These are phyloP conservation scores for Wickerhamiella australiensis DNA, from an alignment of 805 yeast species.

Conservation along the genomic window DNA sequence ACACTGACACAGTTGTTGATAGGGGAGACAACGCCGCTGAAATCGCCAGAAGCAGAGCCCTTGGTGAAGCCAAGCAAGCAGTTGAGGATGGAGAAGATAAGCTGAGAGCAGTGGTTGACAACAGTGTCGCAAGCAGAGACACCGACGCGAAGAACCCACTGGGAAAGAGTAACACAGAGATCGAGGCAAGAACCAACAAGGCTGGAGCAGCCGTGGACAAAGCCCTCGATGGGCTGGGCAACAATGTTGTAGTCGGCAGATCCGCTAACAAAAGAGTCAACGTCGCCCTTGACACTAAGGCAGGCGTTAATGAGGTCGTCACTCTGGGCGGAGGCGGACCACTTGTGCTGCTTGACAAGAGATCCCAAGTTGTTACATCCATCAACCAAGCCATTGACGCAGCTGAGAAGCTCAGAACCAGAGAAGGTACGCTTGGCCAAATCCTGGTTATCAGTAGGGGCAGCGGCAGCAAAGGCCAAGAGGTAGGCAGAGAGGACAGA, in stretches of 20 bases:
- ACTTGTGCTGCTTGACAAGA: conserved; percentile 1
- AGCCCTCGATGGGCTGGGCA: not conserved
- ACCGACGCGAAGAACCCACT: conserved; percentile 8
- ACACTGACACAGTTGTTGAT: not conserved
- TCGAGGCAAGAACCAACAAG: not conserved
- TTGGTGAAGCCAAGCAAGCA: not conserved
- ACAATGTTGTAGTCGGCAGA: not conserved
- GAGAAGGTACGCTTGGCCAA: conserved; percentile 4
- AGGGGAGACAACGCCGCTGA: not conserved
- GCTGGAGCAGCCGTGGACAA: not conserved
- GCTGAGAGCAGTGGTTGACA: not conserved
- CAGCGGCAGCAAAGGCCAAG: conserved; percentile 9
- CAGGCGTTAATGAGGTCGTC: not conserved
- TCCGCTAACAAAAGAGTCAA: not conserved
- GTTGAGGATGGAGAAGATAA: not conserved
- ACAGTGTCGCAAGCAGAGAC: not conserved
- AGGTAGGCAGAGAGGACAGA: conserved; percentile 9
- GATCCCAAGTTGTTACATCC: not conserved
- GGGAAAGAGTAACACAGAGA: not conserved
- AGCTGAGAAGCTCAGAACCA: not conserved
- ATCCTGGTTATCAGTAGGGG: not conserved
- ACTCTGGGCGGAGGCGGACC: not conserved
- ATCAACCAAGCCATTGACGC: not conserved
- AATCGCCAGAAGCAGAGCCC: not conserved
- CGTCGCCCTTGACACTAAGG: not conserved